These are phyloP conservation scores for Coix lacrymajobi DNA, from an alignment of 176 grass and related monocot genomes.

Conservation along the genomic window DNA sequence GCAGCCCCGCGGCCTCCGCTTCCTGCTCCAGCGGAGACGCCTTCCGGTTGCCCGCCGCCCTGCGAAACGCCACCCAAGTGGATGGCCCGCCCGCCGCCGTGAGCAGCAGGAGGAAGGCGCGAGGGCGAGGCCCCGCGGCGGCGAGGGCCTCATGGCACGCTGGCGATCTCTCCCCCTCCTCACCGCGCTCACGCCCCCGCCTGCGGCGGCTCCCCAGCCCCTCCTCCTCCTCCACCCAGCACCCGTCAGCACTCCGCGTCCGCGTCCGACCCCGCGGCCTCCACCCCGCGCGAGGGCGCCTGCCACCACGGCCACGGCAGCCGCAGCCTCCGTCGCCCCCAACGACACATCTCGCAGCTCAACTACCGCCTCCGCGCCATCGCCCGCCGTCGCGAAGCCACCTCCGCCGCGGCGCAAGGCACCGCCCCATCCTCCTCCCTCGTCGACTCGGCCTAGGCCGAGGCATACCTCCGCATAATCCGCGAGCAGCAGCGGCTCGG, in stretches of 20 bases:
- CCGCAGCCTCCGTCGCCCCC: conserved; percentile 21
- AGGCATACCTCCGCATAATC: conserved; percentile 52
- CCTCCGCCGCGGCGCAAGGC: background rate
- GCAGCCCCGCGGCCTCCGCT: too few relatives aligned
- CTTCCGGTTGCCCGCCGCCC: too few relatives aligned
- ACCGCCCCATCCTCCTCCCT: background rate
- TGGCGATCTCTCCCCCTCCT: too few relatives aligned
- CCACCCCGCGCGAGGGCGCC: background rate
- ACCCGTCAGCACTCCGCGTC: background rate
- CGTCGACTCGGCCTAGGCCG: conserved; percentile 59
- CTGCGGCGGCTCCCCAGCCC: background rate
- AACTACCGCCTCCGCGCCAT: conserved; percentile 61
- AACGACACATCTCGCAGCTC: conserved; percentile 66
- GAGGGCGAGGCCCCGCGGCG: too few relatives aligned
- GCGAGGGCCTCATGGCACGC: too few relatives aligned
- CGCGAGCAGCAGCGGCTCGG: conserved; percentile 50
- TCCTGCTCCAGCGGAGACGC: too few relatives aligned
- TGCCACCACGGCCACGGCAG: background rate
- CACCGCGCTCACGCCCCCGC: background rate
- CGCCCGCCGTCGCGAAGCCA: conserved; percentile 34
- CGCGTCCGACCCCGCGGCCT: conserved; percentile 13
- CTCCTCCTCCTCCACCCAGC: conserved; percentile 17
- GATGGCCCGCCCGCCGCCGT: too few relatives aligned
- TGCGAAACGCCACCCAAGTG: too few relatives aligned
- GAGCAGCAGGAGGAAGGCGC: too few relatives aligned